phyloP scores from a whole-genome alignment of 805 yeast species.

The Wickerhamiella nectarea region DNA sequence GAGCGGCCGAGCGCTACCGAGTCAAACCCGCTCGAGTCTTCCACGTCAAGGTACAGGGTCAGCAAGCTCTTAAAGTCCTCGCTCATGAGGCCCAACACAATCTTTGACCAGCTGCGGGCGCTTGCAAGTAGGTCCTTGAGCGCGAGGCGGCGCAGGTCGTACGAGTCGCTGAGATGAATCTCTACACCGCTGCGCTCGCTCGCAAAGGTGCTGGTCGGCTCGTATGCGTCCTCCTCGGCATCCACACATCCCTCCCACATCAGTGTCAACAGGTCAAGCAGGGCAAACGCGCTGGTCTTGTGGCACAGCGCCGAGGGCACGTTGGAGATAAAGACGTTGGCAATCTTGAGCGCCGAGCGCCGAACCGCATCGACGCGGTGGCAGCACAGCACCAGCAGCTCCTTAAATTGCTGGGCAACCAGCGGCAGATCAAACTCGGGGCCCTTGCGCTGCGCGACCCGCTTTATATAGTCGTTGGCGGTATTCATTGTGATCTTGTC shows the following conservation, averaged over 20 bases:
- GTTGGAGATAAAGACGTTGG: conserved; percentile 48
- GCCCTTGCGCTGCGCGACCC: conserved; percentile 34
- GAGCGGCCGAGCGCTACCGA: conserved; percentile 67
- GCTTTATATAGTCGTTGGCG: conserved; percentile 39
- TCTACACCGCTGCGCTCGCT: conserved; percentile 34
- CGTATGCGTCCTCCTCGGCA: conserved; percentile 71
- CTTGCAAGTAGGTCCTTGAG: conserved; percentile 42
- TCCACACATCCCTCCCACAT: conserved; percentile 70
- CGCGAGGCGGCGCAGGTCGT: conserved; percentile 60
- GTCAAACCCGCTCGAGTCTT: conserved; percentile 25
- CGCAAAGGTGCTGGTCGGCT: conserved; percentile 58
- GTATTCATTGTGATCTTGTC: conserved; percentile 50
- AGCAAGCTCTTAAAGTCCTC: conserved; percentile 68
- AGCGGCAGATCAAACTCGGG: conserved; percentile 42
- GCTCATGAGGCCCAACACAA: conserved; percentile 43
- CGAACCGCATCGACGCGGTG: conserved; percentile 66
- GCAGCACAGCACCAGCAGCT: conserved; percentile 56
- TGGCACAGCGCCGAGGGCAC: conserved; percentile 74
- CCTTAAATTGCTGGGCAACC: conserved; percentile 55
- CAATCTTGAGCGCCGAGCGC: conserved; percentile 63
- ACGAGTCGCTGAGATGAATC: conserved; percentile 57
- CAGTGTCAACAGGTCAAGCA: conserved; percentile 67
- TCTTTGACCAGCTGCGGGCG: conserved; percentile 55
- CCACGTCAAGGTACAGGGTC: conserved; percentile 48
- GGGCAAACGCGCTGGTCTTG: conserved; percentile 53